A percentile compares a stretch with the other conserved stretches of the same genome.
phyloP scores from a whole-genome alignment of 169 alveolate species.

The Neospora caninum region DNA sequence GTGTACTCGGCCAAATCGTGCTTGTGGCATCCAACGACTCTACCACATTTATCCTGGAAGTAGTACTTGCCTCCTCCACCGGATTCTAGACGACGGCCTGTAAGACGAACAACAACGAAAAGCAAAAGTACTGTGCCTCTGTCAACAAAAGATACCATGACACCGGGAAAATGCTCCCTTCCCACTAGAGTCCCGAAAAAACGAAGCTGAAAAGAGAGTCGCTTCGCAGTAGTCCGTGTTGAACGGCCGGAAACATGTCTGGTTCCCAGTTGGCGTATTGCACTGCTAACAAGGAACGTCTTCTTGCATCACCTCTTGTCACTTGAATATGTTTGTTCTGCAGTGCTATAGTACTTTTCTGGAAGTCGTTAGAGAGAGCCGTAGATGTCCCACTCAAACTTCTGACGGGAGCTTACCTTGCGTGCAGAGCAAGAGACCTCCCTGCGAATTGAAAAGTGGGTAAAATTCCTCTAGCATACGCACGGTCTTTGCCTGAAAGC shows the following conservation, averaged over 20 bases:
- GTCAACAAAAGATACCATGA: neutral
- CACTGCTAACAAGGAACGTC: too few relatives aligned
- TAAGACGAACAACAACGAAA: neutral
- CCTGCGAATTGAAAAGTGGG: neutral
- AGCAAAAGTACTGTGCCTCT: neutral
- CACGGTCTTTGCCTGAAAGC: conserved; percentile 20
- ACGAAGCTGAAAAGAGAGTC: too few relatives aligned
- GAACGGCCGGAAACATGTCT: too few relatives aligned
- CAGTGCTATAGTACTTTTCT: too few relatives aligned
- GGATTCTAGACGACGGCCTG: conserved; percentile 26
- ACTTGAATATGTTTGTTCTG: too few relatives aligned
- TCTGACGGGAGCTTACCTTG: neutral
- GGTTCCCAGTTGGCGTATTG: too few relatives aligned
- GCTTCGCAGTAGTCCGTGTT: too few relatives aligned
- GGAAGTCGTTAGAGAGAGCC: too few relatives aligned
- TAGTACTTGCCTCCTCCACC: conserved; percentile 46
- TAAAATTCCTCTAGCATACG: neutral
- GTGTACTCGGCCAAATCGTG: neutral
- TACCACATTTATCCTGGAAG: neutral
- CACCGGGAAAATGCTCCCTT: too few relatives aligned
- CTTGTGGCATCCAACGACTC: conserved; percentile 22
- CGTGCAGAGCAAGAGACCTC: conserved; percentile 24
- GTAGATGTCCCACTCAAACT: too few relatives aligned
- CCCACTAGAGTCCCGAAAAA: too few relatives aligned
- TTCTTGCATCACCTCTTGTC: too few relatives aligned